Evolutionary conservation across 2,329 filamentous ascomycete species (phyloP).

Genomic region (Seiridium unicorne): DNA sequence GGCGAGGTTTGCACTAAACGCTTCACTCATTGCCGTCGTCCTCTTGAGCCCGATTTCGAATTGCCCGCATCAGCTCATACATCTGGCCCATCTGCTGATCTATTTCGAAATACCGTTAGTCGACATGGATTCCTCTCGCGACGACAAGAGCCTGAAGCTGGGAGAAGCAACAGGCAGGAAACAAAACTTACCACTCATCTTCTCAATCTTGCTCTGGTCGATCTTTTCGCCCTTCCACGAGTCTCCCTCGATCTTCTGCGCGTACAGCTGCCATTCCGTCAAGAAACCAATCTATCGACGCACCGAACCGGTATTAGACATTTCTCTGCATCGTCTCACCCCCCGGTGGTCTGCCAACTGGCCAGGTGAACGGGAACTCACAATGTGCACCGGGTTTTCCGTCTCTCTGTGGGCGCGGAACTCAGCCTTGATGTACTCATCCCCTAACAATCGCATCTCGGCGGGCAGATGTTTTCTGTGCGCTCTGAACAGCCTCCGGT

Average conservation of each 20-base stretch:
- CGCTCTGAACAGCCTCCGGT: conserved; percentile 80
- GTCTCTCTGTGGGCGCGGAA: conserved; percentile 80
- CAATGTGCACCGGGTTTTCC: conserved; percentile 90
- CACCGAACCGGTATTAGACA: not conserved
- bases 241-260: conserved; percentile 87
- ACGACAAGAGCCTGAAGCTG: not conserved
- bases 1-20: no score
- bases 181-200: conserved; percentile 78
- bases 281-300: conserved; percentile 79
- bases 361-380: conserved; percentile 39
- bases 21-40: not conserved
- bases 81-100: conserved; percentile 92
- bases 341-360: not conserved
- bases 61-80: conserved; percentile 65
- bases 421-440: conserved; percentile 90
- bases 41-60: conserved; percentile 5
- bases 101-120: conserved; percentile 31
- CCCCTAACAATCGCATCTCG: conserved; percentile 79
- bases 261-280: conserved; percentile 94
- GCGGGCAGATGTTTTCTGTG: conserved; percentile 76
- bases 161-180: not conserved
- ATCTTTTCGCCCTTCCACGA: conserved; percentile 81
- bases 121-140: no score
- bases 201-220: conserved; percentile 79
- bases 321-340: not conserved